Percentiles rank a stretch among this genome's conserved stretches.
phyloP scores from a whole-genome alignment of 345 rosid genomes.

The Citrus inodora region DNA sequence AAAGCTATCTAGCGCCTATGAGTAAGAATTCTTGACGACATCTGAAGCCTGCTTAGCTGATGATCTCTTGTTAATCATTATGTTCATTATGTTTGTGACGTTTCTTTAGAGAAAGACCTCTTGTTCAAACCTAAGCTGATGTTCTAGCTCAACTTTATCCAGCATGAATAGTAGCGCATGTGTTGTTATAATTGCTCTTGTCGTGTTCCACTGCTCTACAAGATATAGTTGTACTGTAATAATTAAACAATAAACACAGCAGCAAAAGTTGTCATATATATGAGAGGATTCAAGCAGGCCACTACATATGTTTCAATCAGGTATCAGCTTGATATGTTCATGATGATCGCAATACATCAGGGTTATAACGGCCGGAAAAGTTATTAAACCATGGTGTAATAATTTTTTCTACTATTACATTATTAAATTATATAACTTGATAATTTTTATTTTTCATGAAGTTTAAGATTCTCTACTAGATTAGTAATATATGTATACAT shows the following conservation, averaged over 20 bases:
- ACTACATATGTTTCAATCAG: not conserved
- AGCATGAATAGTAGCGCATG: slow-evolving; percentile 14
- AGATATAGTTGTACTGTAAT: not conserved
- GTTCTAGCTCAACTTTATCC: slow-evolving; percentile 12
- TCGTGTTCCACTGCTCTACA: slow-evolving; percentile 3
- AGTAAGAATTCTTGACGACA: slow-evolving; percentile 1
- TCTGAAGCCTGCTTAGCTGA: not conserved
- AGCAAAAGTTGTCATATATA: not conserved
- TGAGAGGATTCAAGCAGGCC: not conserved
- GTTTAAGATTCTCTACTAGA: too few species aligned
- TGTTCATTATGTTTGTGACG: not conserved
- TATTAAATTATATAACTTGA: too few species aligned
- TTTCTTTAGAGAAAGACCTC: not conserved
- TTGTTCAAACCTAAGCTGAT: slow-evolving; percentile 5
- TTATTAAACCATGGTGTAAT: too few species aligned
- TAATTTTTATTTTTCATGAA: too few species aligned
- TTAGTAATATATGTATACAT: too few species aligned
- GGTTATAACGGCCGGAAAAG: not conserved
- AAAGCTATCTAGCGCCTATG: not conserved
- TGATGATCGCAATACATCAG: not conserved
- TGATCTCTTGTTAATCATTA: slow-evolving; percentile 17
- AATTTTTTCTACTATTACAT: too few species aligned
- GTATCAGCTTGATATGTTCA: not conserved
- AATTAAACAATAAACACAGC: slow-evolving; percentile 1
- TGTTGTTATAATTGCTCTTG: slow-evolving; percentile 14